Conservation (phyloP, 2,329 filamentous ascomycete genomes). For the Corinectria fuckeliana region DNA sequence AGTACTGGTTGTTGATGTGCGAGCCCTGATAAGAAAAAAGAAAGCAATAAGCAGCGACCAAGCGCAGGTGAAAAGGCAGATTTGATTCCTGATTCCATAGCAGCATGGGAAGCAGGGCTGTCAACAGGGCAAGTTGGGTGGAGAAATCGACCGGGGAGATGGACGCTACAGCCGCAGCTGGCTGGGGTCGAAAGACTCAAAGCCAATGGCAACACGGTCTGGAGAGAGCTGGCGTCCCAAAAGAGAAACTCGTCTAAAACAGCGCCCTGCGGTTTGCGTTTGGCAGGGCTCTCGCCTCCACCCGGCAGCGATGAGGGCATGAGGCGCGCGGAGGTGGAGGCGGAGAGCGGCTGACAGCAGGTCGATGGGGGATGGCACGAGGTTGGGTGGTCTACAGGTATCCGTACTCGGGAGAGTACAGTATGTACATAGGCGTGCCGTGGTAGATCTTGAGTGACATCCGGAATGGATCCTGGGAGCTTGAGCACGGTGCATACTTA, state of each 20-base stretch:
- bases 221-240: conserved; percentile 27
- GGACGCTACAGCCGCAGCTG: not conserved
- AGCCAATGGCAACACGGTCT: conserved; percentile 26
- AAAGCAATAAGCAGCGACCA: not conserved
- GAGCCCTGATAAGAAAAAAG: not conserved
- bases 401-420: not conserved
- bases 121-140: not conserved
- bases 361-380: not conserved
- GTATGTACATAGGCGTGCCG: too few species aligned
- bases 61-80: not conserved
- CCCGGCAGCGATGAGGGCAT: conserved; percentile 2
- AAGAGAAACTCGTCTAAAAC: conserved; percentile 37
- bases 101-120: too few species aligned
- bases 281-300: conserved; percentile 18
- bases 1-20: not conserved
- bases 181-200: not conserved
- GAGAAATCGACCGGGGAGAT: not conserved
- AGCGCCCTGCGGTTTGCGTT: conserved; percentile 31
- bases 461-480: conserved; percentile 19
- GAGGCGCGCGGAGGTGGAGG: not conserved
- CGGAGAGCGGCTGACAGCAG: not conserved
- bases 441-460: conserved; percentile 27
- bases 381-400: too few species aligned
- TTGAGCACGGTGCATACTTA: conserved; percentile 32
- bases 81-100: not conserved